Conservation (phyloP, 1,284 basidiomycete genomes). For the Papiliotrema fonsecae region DNA sequence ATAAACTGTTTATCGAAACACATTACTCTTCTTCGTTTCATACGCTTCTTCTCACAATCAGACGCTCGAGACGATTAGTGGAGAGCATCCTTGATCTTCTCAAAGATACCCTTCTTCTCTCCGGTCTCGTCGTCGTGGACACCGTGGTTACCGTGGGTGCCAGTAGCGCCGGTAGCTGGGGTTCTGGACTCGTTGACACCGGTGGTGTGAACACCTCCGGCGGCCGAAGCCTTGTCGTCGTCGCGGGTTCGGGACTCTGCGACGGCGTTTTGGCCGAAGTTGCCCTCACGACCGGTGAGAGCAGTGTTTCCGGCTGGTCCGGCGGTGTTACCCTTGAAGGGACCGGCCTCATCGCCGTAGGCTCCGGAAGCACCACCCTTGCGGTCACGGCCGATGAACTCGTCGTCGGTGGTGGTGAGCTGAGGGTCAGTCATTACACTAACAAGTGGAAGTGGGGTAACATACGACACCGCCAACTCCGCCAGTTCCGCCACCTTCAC, state of each 20-base stretch:
- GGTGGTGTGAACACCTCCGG: conserved; percentile 3
- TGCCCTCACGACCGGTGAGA: conserved; percentile 37
- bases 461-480: conserved; percentile 13
- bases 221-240: too few species aligned
- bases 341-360: conserved; percentile 25
- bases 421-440: conserved; percentile 8
- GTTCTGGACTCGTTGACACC: background rate
- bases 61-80: too few species aligned
- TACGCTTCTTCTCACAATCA: too few species aligned
- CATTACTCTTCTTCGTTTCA: too few species aligned
- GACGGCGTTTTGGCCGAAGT: conserved; percentile 25
- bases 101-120: conserved; percentile 27
- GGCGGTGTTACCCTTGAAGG: conserved; percentile 25
- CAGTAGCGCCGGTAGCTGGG: background rate
- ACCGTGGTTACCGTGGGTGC: background rate
- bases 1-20: too few species aligned
- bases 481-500: conserved; percentile 2
- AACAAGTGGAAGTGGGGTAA: background rate
- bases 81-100: conserved; percentile 32
- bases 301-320: conserved; percentile 32
- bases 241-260: conserved; percentile 6
- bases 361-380: conserved; percentile 16
- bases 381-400: conserved; percentile 27
- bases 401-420: conserved; percentile 30
- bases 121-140: background rate